These are phyloP conservation scores for Cordyceps javanica DNA, from an alignment of 2,329 filamentous ascomycete genomes.

Conservation along the genomic window DNA sequence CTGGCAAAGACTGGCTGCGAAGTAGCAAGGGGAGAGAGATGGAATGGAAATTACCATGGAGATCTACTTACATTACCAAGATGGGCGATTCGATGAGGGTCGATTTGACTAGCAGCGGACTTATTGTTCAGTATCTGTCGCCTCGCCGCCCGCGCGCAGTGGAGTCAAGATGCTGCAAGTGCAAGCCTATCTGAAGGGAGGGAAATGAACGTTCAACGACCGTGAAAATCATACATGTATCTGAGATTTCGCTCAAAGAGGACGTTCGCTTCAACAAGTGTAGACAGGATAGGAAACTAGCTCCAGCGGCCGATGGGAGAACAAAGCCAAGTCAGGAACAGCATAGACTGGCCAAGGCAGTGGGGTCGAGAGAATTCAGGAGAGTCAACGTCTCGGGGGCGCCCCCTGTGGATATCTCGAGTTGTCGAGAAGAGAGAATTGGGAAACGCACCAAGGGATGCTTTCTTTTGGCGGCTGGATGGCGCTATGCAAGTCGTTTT, in stretches of 20 bases:
- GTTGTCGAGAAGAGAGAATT: conserved; percentile 3
- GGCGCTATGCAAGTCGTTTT: conserved; percentile 12
- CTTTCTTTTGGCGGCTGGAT: conserved; percentile 13
- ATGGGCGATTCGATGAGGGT: not conserved
- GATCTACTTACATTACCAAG: conserved; percentile 10
- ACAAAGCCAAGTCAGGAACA: conserved; percentile 12
- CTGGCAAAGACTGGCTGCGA: conserved; percentile 7
- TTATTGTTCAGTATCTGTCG: not conserved
- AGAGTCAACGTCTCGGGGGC: conserved; percentile 13
- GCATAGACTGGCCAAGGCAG: conserved; percentile 11
- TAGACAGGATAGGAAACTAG: conserved; percentile 8
- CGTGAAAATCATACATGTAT: not conserved
- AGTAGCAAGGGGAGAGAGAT: conserved; percentile 9
- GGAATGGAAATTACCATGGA: conserved; percentile 14
- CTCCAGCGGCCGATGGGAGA: not conserved
- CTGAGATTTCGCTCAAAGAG: not conserved
- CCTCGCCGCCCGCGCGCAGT: not conserved
- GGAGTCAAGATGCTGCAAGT: conserved; percentile 10
- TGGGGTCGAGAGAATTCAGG: conserved; percentile 3
- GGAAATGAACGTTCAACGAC: conserved; percentile 14
- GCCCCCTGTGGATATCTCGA: conserved; percentile 1
- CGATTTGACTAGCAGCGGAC: not conserved
- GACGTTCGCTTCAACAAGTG: not conserved
- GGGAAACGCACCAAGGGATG: conserved; percentile 10
- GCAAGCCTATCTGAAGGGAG: conserved; percentile 12